phyloP scores from a whole-genome alignment of 805 yeast genomes.

The Candida mattraensis region DNA sequence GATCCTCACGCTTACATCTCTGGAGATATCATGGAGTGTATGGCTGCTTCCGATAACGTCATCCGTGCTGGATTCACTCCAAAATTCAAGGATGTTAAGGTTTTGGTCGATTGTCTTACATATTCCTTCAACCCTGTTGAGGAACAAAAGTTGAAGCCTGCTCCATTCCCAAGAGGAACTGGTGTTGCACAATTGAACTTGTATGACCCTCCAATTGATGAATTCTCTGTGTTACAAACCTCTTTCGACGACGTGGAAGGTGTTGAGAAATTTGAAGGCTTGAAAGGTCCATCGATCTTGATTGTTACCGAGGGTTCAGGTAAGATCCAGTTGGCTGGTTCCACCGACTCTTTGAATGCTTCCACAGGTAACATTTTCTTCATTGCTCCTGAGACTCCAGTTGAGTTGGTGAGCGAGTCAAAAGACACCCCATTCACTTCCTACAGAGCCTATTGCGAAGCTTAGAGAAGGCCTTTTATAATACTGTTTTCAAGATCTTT shows the following conservation, averaged over 20 bases:
- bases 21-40: constrained; percentile 98
- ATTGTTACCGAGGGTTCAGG: constrained; percentile 86
- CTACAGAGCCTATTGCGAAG: constrained; percentile 90
- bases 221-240: constrained; percentile 90
- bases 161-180: constrained; percentile 56
- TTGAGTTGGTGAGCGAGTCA: constrained; percentile 56
- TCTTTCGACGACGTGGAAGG: constrained; percentile 53
- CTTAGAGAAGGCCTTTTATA: constrained; percentile 27
- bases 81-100: constrained; percentile 92
- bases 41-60: constrained; percentile 99
- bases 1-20: constrained; percentile 97
- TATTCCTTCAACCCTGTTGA: constrained; percentile 86
- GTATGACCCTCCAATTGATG: constrained; percentile 96
- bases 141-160: constrained; percentile 82
- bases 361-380: constrained; percentile 80
- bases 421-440: constrained; percentile 57
- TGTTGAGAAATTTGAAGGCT: constrained; percentile 53
- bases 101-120: constrained; percentile 87
- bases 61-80: constrained; percentile 99
- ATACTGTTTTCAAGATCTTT: neutral
- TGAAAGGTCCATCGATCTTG: constrained; percentile 86
- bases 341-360: constrained; percentile 39
- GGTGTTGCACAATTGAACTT: constrained; percentile 69
- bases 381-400: constrained; percentile 72
- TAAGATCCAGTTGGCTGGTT: constrained; percentile 42